These are phyloP conservation scores for Poa annua DNA, from an alignment of 176 grass and related monocot species.

Conservation along the genomic window DNA sequence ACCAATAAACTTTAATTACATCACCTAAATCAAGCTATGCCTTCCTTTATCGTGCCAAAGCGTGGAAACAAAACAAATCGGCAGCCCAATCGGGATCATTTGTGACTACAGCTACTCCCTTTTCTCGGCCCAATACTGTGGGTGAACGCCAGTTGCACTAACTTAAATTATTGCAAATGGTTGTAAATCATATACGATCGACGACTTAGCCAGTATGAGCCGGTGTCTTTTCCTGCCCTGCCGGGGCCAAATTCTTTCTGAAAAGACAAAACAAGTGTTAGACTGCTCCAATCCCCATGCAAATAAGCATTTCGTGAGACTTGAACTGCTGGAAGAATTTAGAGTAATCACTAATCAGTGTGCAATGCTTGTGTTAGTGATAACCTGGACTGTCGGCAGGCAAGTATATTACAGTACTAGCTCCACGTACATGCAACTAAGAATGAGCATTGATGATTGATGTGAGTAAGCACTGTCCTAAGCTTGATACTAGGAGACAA, in stretches of 20 bases:
- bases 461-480: neutral
- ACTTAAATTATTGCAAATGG: neutral
- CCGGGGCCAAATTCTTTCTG: neutral
- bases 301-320: conserved; percentile 19
- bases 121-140: neutral
- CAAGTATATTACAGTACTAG: neutral
- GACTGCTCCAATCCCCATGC: neutral
- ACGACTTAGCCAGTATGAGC: neutral
- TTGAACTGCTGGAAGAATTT: conserved; percentile 20
- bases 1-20: too few species aligned
- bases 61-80: neutral
- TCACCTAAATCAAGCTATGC: neutral
- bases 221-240: conserved; percentile 9
- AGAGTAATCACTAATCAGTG: neutral
- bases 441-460: conserved; percentile 9
- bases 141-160: neutral
- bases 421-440: conserved; percentile 41
- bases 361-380: conserved; percentile 8
- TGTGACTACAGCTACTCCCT: neutral
- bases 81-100: neutral
- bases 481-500: conserved; percentile 2
- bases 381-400: conserved; percentile 7
- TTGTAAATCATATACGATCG: neutral
- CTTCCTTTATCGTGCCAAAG: conserved; percentile 16
- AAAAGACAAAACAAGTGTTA: neutral